These are phyloP conservation scores for Penicillium sp. DNA, from an alignment of 2,329 filamentous ascomycete species.

Conservation along the genomic window DNA sequence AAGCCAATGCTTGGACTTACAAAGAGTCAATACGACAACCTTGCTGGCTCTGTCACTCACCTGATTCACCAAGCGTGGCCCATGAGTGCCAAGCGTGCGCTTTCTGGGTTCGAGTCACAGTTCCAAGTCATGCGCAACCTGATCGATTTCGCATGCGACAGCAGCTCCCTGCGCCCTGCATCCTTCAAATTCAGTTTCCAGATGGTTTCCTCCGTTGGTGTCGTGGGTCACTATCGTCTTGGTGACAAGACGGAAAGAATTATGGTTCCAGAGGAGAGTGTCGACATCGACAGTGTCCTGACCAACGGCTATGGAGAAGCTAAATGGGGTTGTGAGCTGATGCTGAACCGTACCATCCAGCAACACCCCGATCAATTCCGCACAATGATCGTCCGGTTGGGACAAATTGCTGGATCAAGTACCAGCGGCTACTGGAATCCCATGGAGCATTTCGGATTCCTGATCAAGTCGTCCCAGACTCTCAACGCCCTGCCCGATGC, in stretches of 20 bases:
- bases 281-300: slow-evolving; percentile 42
- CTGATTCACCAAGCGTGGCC: slow-evolving; percentile 6
- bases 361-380: slow-evolving; percentile 45
- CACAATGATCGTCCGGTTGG: slow-evolving; percentile 46
- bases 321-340: slow-evolving; percentile 52
- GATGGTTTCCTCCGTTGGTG: slow-evolving; percentile 14
- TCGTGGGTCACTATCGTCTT: slow-evolving; percentile 36
- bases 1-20: background rate
- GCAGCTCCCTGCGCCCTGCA: no score
- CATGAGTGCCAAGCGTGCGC: background rate
- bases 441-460: slow-evolving; percentile 50
- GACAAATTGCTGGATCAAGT: slow-evolving; percentile 54
- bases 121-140: background rate
- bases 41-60: background rate
- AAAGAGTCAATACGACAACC: background rate
- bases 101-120: background rate
- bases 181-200: background rate
- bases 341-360: slow-evolving; percentile 51
- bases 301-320: slow-evolving; percentile 54
- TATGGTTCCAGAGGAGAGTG: slow-evolving; percentile 46
- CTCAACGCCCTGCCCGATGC: slow-evolving; percentile 45
- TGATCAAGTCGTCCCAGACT: slow-evolving; percentile 52
- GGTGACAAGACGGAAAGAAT: slow-evolving; percentile 15
- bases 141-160: background rate
- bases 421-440: slow-evolving; percentile 56